Base-by-base conservation (phyloP, 495 filamentous ascomycete species). In the Aspergillus saccharolyticus region DNA sequence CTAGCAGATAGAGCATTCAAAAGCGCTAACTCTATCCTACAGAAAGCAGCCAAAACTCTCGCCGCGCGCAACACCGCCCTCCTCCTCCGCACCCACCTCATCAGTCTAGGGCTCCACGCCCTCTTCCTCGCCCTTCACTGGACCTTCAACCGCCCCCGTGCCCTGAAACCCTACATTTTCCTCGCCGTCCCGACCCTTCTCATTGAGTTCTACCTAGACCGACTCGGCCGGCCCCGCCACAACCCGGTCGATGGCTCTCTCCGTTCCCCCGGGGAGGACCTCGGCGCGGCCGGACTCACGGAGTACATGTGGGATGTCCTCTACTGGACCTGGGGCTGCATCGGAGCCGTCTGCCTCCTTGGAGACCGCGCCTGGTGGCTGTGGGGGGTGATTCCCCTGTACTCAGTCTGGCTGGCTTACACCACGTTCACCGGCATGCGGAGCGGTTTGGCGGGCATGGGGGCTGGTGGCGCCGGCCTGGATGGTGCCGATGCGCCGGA, bases 231-330 rank as follows among this genome's bases (percentile, higher is more conserved):
- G 7, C 94, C 94, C 9, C 82, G 72, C 51, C 90, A 85, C 70
- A 80, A 80, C 51, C 52, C 80, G 4, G 66, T 67, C 14, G 86
- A 84, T 64, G 84, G 83, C n/a, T 83, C 84, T 3, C 74, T 97
- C 44, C 83, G 83, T 60, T 82, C 78, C 15, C 78, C 87, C 0
- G 94, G 94, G 17, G 93, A 97, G 69, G 94, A 97, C 69, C 80
- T 98, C 21, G 86, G 89, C 24, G 90, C 90, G 0, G 83, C 87
- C 22, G 94, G 94, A 0, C 74, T 98, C 71, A 97, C 91, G 8
- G 94, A 98, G 72, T 98, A 92, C 74, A 89, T 97, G 87, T 97
- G 93, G 81, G 94, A 98, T 75, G 80, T 96, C 22, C 76, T 97
- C 33, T 97, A 96, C 79, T 91, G 94, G 74, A 92, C 89, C 0